phyloP scores from a whole-genome alignment of 768 basidiomycete species.

The Boletus edulis region DNA sequence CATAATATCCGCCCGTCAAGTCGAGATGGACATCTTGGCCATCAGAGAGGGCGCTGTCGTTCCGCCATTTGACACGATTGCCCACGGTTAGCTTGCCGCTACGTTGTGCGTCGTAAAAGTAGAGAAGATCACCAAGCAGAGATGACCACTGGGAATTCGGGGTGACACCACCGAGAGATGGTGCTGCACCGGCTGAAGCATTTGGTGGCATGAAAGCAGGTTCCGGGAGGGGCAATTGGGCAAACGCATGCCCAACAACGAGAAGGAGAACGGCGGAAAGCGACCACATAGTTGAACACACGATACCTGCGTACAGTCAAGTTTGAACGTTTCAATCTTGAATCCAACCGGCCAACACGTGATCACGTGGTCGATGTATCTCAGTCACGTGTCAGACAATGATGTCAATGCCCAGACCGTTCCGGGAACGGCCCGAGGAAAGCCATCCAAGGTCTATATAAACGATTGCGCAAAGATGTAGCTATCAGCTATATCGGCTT shows the following conservation, averaged over 20 bases:
- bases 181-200: constrained; percentile 51
- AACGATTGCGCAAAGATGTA: no score
- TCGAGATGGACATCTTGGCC: constrained; percentile 73
- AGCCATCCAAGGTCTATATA: background rate
- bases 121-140: constrained; percentile 76
- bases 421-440: background rate
- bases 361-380: constrained; percentile 19
- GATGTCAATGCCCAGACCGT: background rate
- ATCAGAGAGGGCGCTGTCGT: constrained; percentile 74
- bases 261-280: constrained; percentile 17
- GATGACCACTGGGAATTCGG: constrained; percentile 83
- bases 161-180: constrained; percentile 35
- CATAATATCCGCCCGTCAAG: constrained; percentile 86
- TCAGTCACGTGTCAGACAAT: constrained; percentile 10
- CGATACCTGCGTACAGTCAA: no score
- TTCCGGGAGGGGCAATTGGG: constrained; percentile 64
- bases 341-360: constrained; percentile 8
- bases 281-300: constrained; percentile 16
- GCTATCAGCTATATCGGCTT: no score
- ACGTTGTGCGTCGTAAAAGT: constrained; percentile 91
- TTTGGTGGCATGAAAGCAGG: constrained; percentile 64
- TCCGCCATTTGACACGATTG: constrained; percentile 85
- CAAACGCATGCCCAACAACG: constrained; percentile 30
- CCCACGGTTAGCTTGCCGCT: constrained; percentile 67
- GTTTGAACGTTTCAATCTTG: background rate